Evolutionary conservation across 805 yeast species (phyloP), one percentile per base, ranked within the genome.

Genomic region (Starmerella gropengiesseri): DNA sequence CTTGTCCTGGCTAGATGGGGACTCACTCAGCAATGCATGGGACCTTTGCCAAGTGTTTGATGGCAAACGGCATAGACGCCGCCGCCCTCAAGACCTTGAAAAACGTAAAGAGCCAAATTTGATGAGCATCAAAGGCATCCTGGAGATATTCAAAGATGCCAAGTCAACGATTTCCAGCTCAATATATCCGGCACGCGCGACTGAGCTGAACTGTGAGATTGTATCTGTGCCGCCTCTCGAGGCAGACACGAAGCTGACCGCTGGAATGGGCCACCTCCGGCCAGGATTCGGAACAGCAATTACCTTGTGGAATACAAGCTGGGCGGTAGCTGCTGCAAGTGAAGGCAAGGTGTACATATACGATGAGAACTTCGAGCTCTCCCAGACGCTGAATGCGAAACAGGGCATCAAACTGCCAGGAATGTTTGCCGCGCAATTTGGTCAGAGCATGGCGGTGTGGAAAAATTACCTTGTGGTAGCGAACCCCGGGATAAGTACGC

Each of bases 401-500:
- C 12, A 32, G 6, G 23, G 41, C 4, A 9, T 28, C 5, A 45
- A 21, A 19, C 45, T 48, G 31, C 31, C 14, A 1, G 58, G 58
- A 4, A 20, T 38, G 17, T 54, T 32, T 20, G 32, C 48, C 8
- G 18, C 52, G 2, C 46, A 66, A 35, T 73, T 71, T 50, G 82
- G 82, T 0, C 52, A 62, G 0, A 50, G 60, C 2, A 46, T 73
- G 31, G 57, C 60, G 0, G 44, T 55, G 5, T 63, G 55, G 4
- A 27, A 53, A 1, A 62, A 68, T 8, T 63, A 65, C 37, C 55
- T 76, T 7, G 64, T 69, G 0, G 64, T 74, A 4, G 56, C 74
- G 1, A 68, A 71, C 40, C 81, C 82, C 0, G 81, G 82, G 0
- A 31, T 55, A 0, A 72, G 77, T 4, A 46, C 53, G 1, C 37